Evolutionary conservation across 2,329 filamentous ascomycete genomes (phyloP).

Genomic region (Onygenales sp.): DNA sequence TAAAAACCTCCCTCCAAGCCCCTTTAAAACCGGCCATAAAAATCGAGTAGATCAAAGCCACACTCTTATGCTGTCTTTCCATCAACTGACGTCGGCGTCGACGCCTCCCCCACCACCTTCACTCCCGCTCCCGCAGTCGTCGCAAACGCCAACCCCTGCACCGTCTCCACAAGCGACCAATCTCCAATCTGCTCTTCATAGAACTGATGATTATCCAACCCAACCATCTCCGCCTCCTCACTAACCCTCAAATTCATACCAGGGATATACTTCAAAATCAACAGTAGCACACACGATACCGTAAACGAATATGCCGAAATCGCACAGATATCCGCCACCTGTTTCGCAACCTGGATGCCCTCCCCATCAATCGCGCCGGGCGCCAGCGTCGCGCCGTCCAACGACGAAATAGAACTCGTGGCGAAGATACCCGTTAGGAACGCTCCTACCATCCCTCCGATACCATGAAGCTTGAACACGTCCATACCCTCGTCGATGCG

Average conservation of each 20-base stretch:
- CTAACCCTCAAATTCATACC: slow-evolving; percentile 45
- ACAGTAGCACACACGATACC: slow-evolving; percentile 43
- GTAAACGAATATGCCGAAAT: slow-evolving; percentile 46
- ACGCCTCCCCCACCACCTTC: not conserved
- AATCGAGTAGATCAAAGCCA: no score
- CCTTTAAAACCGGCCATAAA: no score
- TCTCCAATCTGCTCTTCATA: slow-evolving; percentile 49
- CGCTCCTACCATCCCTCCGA: slow-evolving; percentile 49
- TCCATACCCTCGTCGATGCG: slow-evolving; percentile 50
- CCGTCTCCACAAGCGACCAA: slow-evolving; percentile 30
- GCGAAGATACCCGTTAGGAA: slow-evolving; percentile 52
- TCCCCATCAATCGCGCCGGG: slow-evolving; percentile 47
- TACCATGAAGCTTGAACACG: slow-evolving; percentile 51
- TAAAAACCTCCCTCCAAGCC: no score
- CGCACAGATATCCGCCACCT: slow-evolving; percentile 47
- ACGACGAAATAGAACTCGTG: slow-evolving; percentile 28
- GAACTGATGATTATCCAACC: slow-evolving; percentile 47
- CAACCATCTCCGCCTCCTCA: slow-evolving; percentile 47
- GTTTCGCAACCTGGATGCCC: slow-evolving; percentile 46
- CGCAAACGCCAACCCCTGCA: not conserved
- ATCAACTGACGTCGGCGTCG: not conserved
- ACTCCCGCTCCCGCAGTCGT: not conserved
- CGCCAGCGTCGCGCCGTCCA: slow-evolving; percentile 40
- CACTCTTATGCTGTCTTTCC: not conserved
- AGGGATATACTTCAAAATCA: slow-evolving; percentile 45